phyloP scores from a whole-genome alignment of 495 filamentous ascomycete genomes.

The Cercophora scortea region DNA sequence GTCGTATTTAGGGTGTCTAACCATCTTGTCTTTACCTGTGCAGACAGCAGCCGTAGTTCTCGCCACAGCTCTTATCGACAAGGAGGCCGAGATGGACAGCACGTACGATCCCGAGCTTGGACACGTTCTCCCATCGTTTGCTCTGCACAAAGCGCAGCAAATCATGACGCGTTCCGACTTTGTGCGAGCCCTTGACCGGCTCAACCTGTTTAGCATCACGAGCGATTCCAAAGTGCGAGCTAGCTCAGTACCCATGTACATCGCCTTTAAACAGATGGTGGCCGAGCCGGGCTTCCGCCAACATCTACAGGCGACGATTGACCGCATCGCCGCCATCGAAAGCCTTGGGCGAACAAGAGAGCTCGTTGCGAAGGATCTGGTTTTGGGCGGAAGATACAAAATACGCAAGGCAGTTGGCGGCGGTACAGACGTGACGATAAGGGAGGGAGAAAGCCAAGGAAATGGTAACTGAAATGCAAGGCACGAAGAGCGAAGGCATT shows the following conservation, averaged over 20 bases:
- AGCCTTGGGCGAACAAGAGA: slow-evolving; percentile 87
- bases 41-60: slow-evolving; percentile 89
- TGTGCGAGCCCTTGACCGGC: slow-evolving; percentile 82
- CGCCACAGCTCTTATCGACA: slow-evolving; percentile 79
- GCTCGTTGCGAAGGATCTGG: slow-evolving; percentile 74
- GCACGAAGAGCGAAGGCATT: too few species aligned
- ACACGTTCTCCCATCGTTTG: slow-evolving; percentile 73
- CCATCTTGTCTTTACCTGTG: not conserved
- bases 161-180: slow-evolving; percentile 96
- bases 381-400: slow-evolving; percentile 70
- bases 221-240: slow-evolving; percentile 81
- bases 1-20: not conserved
- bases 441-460: slow-evolving; percentile 8
- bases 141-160: slow-evolving; percentile 73
- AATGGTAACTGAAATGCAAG: not conserved
- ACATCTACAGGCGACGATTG: slow-evolving; percentile 72
- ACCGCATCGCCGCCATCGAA: slow-evolving; percentile 84
- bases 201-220: slow-evolving; percentile 94
- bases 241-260: slow-evolving; percentile 92
- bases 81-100: slow-evolving; percentile 57
- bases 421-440: slow-evolving; percentile 18
- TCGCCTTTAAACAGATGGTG: slow-evolving; percentile 80
- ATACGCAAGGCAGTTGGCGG: slow-evolving; percentile 36
- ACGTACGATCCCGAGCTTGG: slow-evolving; percentile 56
- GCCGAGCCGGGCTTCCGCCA: slow-evolving; percentile 63